Percentiles rank a stretch among this genome's conserved stretches.
Conservation (phyloP, 2,329 filamentous ascomycete species). For the Beauveria medogensis region DNA sequence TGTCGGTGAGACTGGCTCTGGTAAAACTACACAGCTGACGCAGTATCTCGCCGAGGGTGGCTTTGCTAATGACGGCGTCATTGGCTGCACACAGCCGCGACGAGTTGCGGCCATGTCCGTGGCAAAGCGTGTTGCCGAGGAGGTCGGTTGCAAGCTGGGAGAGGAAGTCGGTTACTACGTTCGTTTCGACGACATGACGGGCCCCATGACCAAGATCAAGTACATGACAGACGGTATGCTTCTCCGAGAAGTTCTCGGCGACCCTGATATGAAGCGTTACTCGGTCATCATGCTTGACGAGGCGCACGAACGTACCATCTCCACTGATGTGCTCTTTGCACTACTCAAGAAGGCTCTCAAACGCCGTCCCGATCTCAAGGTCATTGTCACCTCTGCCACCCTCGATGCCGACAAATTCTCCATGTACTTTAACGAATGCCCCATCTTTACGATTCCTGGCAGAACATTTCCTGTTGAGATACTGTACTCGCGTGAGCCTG, state of each 20-base stretch:
- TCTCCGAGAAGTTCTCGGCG: conserved; percentile 86
- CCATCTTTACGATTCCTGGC: conserved; percentile 94
- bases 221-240: conserved; percentile 99
- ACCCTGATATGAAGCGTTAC: conserved; percentile 81
- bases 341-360: conserved; percentile 89
- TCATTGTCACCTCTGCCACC: conserved; percentile 95
- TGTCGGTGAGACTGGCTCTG: conserved; percentile 83
- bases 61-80: conserved; percentile 78
- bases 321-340: conserved; percentile 91
- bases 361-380: conserved; percentile 75
- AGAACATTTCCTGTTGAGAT: conserved; percentile 93
- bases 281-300: conserved; percentile 98
- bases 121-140: conserved; percentile 90
- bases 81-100: conserved; percentile 93
- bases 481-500: conserved; percentile 89
- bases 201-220: conserved; percentile 84
- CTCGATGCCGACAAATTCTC: conserved; percentile 97
- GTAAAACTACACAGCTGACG: conserved; percentile 93
- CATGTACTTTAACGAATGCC: conserved; percentile 88
- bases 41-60: conserved; percentile 92
- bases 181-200: conserved; percentile 92
- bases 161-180: conserved; percentile 96
- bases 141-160: conserved; percentile 85
- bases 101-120: conserved; percentile 98
- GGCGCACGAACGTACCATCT: conserved; percentile 92